phyloP scores from a whole-genome alignment of 768 basidiomycete genomes.

The Coprinopsis cinerea region DNA sequence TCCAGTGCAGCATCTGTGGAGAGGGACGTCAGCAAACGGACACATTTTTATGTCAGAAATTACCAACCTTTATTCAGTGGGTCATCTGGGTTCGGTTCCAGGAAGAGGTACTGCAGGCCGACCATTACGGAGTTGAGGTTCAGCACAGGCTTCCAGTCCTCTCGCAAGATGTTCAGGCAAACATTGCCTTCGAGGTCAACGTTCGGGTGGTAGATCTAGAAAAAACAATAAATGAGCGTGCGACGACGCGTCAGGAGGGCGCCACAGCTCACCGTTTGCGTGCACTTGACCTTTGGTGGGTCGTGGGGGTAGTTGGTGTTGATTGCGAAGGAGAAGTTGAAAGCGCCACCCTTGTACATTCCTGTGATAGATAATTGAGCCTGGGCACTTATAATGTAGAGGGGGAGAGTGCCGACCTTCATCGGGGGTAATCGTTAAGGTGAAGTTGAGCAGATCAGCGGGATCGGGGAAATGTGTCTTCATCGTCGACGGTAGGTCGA shows the following conservation, averaged over 20 bases:
- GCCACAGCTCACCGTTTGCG: conserved; percentile 65
- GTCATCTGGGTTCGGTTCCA: conserved; percentile 98
- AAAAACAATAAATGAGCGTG: neutral
- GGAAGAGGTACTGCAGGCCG: conserved; percentile 94
- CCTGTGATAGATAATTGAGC: conserved; percentile 49
- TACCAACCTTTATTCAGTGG: conserved; percentile 92
- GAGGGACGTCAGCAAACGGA: conserved; percentile 6
- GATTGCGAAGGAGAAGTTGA: conserved; percentile 92
- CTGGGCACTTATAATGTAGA: too few species aligned
- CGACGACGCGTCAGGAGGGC: neutral
- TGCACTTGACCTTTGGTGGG: conserved; percentile 98
- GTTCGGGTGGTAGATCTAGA: conserved; percentile 97
- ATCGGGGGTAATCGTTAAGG: conserved; percentile 91
- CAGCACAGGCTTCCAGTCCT: conserved; percentile 99
- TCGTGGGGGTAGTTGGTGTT: conserved; percentile 99
- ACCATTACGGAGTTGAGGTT: conserved; percentile 99
- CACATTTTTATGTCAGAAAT: neutral
- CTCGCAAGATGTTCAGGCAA: conserved; percentile 95
- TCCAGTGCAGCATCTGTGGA: conserved; percentile 89
- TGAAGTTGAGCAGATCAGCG: conserved; percentile 92
- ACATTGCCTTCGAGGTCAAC: conserved; percentile 98
- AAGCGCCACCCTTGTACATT: conserved; percentile 96
- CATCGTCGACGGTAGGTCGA: conserved; percentile 95
- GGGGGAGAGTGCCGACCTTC: conserved; percentile 77
- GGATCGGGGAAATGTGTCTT: conserved; percentile 91